phyloP scores from a whole-genome alignment of 345 rosid genomes.

The Eucalyptus regnans region DNA sequence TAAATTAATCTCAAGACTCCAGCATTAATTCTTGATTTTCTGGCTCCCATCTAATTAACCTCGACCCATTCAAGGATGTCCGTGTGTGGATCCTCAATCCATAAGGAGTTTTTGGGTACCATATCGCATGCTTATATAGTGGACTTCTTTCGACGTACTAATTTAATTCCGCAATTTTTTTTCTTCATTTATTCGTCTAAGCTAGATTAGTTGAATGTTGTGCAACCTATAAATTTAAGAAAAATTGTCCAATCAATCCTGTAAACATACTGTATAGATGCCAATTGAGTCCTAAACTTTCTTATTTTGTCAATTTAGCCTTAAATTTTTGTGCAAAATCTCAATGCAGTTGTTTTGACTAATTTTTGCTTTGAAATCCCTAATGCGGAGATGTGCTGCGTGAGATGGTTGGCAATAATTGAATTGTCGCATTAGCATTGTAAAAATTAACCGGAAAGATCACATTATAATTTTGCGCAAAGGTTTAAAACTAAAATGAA shows the following conservation, averaged over 20 bases:
- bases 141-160: neutral
- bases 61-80: neutral
- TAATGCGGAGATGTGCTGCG: fast-evolving
- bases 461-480: fast-evolving
- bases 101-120: neutral
- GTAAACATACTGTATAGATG: fast-evolving
- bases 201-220: neutral
- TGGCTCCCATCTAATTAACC: neutral
- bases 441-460: fast-evolving
- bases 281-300: no score
- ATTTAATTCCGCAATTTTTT: neutral
- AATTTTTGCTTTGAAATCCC: neutral
- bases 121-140: neutral
- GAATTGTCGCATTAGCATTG: fast-evolving
- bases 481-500: fast-evolving
- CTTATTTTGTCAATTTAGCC: fast-evolving
- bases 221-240: neutral
- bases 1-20: neutral
- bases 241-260: fast-evolving
- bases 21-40: neutral
- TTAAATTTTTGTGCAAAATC: neutral
- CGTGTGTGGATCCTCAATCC: neutral
- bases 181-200: neutral
- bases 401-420: no score
- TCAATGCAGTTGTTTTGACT: neutral